Evolutionary conservation across 1,139 yeast species (phyloP), one percentile per base, ranked within the genome.

Genomic region (Saccharomycopsis hybrid): DNA sequence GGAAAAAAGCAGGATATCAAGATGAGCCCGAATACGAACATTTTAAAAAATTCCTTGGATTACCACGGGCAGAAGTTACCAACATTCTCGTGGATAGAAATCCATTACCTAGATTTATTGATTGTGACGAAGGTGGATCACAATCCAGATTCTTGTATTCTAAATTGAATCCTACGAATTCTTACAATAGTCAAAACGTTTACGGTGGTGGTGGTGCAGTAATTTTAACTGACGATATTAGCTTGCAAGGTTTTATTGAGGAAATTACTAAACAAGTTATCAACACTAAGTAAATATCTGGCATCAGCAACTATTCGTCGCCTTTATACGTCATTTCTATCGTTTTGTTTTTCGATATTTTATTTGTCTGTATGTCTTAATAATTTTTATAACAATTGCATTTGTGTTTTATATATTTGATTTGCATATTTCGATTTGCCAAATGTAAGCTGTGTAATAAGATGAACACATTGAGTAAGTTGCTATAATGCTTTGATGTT

Each of bases 121-220:
- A 82, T 60, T 79, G 86, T 46, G 86, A 82, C 56, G 87, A 82
- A 59, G 85, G 87, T 44, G 89, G 88, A 2, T 80, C 86, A 0
- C 92, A 84, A 59, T 88, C 92, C 0, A 72, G 94, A 61, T 85
- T 85, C 62, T 69, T 85, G 54, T 77, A 80, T 74, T 83, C 89
- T 2, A 81, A 82, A 62, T 69, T 85, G 59, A 85, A 84, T 62
- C 94, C 94, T 18, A 77, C 87, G 28, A 78, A 82, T 9, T 77
- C 78, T 44, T 81, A 81, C 58, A 73, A 77, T 3, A 58, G 61
- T 18, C 59, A 62, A 25, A 44, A 41, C 25, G 29, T 38, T 11
- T 45, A 47, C 25, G 56, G 56, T 24, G 57, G 51, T 7, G 53
- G 53, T 27, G 69, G 66, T 5, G 68, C 72, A 2, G 69, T 72